Conservation (phyloP, 192 early-diverging fungal genomes). For the Linnemannia exigua region DNA sequence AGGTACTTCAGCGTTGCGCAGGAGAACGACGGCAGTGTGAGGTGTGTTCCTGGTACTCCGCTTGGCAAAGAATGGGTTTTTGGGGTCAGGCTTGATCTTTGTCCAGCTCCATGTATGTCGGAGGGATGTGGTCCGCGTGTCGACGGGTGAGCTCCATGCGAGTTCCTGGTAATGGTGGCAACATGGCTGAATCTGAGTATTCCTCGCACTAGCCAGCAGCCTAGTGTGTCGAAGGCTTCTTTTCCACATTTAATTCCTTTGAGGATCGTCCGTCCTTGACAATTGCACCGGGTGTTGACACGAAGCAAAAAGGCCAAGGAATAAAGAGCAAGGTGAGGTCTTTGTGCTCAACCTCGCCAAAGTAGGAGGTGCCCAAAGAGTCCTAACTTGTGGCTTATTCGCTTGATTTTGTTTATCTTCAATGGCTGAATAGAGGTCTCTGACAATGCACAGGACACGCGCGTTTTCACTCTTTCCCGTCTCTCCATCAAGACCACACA, state of each 20-base stretch:
- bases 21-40: conserved; percentile 46
- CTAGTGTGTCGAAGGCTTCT: conserved; percentile 39
- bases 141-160: not conserved
- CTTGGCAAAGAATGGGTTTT: conserved; percentile 51
- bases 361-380: not conserved
- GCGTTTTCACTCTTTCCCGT: not conserved
- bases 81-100: conserved; percentile 54
- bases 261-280: not conserved
- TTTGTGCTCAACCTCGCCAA: not conserved
- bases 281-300: not conserved
- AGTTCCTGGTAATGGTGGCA: conserved; percentile 14
- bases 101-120: conserved; percentile 56
- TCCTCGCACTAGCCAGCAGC: conserved; percentile 19
- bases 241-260: conserved; percentile 39
- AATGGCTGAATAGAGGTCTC: too few relatives aligned
- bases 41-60: conserved; percentile 46
- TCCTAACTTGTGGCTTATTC: not conserved
- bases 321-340: not conserved
- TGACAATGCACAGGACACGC: not conserved
- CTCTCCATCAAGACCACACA: not conserved
- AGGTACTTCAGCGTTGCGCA: conserved; percentile 48
- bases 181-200: conserved; percentile 24
- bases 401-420: not conserved
- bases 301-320: not conserved
- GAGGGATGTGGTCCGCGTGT: conserved; percentile 7